These are phyloP conservation scores for Diplotaxis tenuifolia DNA, from an alignment of 345 rosid genomes.

Conservation along the genomic window DNA sequence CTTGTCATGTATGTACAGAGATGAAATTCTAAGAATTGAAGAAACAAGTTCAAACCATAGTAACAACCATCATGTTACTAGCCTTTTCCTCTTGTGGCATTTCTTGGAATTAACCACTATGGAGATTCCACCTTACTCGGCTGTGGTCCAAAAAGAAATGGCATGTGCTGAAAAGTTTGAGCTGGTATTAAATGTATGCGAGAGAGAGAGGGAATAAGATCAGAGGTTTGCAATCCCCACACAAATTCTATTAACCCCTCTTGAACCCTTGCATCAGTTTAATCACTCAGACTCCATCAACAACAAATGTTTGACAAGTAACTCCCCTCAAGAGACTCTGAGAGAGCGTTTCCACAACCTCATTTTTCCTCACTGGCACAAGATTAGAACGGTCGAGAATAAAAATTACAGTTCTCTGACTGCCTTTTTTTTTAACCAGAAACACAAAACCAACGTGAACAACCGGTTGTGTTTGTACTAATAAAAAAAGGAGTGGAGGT, in stretches of 20 bases:
- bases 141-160: conserved; percentile 42
- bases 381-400: not conserved
- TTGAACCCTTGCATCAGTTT: not conserved
- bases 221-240: not conserved
- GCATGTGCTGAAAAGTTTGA: not conserved
- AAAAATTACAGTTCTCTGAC: not conserved
- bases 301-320: not conserved
- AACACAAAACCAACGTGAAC: not conserved
- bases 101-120: conserved; percentile 77
- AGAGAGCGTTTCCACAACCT: no score
- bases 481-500: not conserved
- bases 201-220: not conserved
- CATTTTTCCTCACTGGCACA: not conserved
- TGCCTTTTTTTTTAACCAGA: not conserved
- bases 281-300: not conserved
- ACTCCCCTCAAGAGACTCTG: not conserved
- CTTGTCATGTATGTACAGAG: no score
- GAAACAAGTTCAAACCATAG: no score
- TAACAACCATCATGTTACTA: no score
- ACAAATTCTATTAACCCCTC: not conserved
- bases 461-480: not conserved
- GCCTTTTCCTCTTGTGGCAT: conserved; percentile 65
- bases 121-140: conserved; percentile 64
- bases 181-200: not conserved
- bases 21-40: no score